phyloP scores from a whole-genome alignment of 2,329 filamentous ascomycete species.

The Endocalyx cinctus region DNA sequence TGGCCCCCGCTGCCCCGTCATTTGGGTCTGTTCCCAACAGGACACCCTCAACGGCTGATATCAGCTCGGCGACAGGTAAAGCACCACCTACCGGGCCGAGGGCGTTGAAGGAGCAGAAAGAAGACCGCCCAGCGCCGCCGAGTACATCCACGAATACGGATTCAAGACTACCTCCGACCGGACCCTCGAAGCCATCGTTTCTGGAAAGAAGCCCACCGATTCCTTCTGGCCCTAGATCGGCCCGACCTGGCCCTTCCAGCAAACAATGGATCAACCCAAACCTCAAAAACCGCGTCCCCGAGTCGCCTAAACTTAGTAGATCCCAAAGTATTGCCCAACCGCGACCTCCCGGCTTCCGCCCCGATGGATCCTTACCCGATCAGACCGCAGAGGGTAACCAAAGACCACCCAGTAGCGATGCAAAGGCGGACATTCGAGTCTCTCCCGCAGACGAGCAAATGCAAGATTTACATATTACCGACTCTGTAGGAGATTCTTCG shows the following conservation, averaged over 20 bases:
- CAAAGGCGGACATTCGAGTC: slow-evolving; percentile 36
- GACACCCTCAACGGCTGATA: slow-evolving; percentile 30
- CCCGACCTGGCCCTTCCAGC: slow-evolving; percentile 47
- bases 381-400: slow-evolving; percentile 38
- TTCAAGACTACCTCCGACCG: slow-evolving; percentile 31
- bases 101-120: slow-evolving; percentile 42
- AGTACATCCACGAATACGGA: slow-evolving; percentile 34
- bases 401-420: slow-evolving; percentile 50
- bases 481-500: slow-evolving; percentile 10
- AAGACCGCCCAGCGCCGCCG: slow-evolving; percentile 44
- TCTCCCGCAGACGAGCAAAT: slow-evolving; percentile 12
- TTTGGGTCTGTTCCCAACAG: slow-evolving; percentile 53
- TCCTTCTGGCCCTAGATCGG: slow-evolving; percentile 50
- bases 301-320: slow-evolving; percentile 48
- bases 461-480: slow-evolving; percentile 15
- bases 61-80: slow-evolving; percentile 37
- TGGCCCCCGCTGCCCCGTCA: slow-evolving; percentile 54
- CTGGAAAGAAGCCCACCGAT: slow-evolving; percentile 43
- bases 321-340: slow-evolving; percentile 45
- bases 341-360: slow-evolving; percentile 27
- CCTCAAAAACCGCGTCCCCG: slow-evolving; percentile 42
- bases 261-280: slow-evolving; percentile 58
- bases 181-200: slow-evolving; percentile 38
- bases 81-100: slow-evolving; percentile 50
- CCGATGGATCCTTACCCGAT: slow-evolving; percentile 32